Evolutionary conservation across 2,329 filamentous ascomycete species (phyloP).

Genomic region (Scedosporium minutisporum): DNA sequence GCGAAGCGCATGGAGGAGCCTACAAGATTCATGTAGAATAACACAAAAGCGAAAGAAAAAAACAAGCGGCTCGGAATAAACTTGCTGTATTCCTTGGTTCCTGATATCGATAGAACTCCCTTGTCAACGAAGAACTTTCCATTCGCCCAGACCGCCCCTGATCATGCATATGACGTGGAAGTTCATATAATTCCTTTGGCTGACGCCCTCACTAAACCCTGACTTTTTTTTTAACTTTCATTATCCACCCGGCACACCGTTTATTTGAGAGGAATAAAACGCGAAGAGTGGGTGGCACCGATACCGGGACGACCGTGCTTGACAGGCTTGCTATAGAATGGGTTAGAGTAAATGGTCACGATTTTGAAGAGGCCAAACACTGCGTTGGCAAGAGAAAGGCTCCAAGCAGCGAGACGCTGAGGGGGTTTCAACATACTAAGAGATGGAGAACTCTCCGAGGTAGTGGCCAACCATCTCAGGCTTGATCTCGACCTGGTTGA

Average conservation of each 20-base stretch:
- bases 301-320: slow-evolving; percentile 99
- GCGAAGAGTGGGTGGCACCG: slow-evolving; percentile 99
- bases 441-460: slow-evolving; percentile 98
- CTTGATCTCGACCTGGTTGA: slow-evolving; percentile 99
- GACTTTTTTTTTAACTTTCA: not conserved
- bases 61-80: not conserved
- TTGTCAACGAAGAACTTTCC: slow-evolving; percentile 4
- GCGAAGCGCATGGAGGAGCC: not conserved
- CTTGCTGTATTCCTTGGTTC: slow-evolving; percentile 1
- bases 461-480: slow-evolving; percentile 99
- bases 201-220: slow-evolving; percentile 2
- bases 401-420: not conserved
- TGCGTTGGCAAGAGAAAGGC: not conserved
- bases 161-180: slow-evolving; percentile 8
- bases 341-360: slow-evolving; percentile 34
- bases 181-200: not conserved
- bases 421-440: slow-evolving; percentile 65
- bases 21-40: not conserved
- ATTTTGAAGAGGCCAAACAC: not conserved
- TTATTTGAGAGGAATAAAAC: slow-evolving; percentile 99
- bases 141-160: slow-evolving; percentile 6
- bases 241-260: slow-evolving; percentile 5
- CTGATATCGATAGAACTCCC: not conserved
- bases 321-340: slow-evolving; percentile 75
- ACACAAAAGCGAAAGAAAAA: not conserved